Evolutionary conservation across 441 rosid species (phyloP), one percentile per base, ranked within the genome.

Genomic region (Pelargonium australe): DNA sequence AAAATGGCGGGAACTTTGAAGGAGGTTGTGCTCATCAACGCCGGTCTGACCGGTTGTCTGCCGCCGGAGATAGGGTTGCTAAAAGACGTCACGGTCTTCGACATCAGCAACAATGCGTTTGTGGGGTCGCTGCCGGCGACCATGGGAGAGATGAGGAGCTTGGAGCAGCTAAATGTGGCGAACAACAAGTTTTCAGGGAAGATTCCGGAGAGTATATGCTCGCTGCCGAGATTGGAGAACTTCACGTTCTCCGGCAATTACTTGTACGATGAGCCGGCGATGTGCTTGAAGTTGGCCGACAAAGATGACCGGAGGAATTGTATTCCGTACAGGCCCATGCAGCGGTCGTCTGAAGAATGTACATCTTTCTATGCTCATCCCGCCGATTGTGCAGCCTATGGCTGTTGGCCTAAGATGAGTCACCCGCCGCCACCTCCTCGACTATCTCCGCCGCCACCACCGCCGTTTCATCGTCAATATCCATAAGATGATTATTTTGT

Each of bases 111-210:
- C 47, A 92, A 92, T 78, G 75, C 77, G 23, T 79, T 92, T 51
- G 90, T 87, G 3, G 97, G 97, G 68, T 47, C 81, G 1, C 75
- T 92, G 71, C 96, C 94, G 7, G 81, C 79, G 68, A 79, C 85
- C 0, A 81, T 92, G 1, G 91, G 97, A 10, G 45, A 80, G 44
- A 86, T 92, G 94, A 83, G 81, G 89, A 79, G 68, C 64, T 82
- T 92, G 77, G 85, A 90, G 81, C 94, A 87, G 70, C 79, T 90
- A 9, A 92, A 92, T 64, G 81, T 92, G 40, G 96, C 87, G 0
- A 71, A 81, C 53, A 92, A 92, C 71, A 77, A 70, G 68, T 63
- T 90, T 1, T 89, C 87, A 34, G 96, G 91, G n/a, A 31, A 76
- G 0, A 86, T 90, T 62, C 92, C 94, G 0, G 72, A 80, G 57